Conservation (phyloP, 1,284 basidiomycete species). For the Grifola frondosa region DNA sequence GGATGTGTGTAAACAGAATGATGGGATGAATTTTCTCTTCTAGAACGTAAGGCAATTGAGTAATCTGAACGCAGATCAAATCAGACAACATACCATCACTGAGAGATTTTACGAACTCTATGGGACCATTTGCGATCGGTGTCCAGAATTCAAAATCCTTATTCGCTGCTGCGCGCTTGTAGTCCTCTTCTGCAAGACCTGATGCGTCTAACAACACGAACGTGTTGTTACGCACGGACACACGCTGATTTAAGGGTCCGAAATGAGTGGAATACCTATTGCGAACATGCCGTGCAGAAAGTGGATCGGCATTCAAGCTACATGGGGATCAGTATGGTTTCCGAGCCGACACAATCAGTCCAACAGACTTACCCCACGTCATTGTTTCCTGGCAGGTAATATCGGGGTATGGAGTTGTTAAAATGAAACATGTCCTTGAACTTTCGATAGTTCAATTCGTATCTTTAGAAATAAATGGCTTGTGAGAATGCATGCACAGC, state of each 20-base stretch:
- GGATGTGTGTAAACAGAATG: constrained; percentile 82
- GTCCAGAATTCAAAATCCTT: constrained; percentile 59
- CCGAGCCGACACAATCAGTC: constrained; percentile 18
- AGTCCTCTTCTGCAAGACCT: constrained; percentile 79
- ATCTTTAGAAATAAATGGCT: constrained; percentile 42
- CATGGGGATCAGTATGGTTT: neutral
- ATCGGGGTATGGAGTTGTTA: constrained; percentile 41
- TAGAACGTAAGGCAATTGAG: constrained; percentile 7
- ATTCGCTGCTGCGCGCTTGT: constrained; percentile 56
- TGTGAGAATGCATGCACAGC: constrained; percentile 13
- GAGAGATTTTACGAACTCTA: constrained; percentile 71
- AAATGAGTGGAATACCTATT: constrained; percentile 71
- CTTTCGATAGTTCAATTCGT: constrained; percentile 54
- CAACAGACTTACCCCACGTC: constrained; percentile 65
- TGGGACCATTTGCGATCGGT: constrained; percentile 56
- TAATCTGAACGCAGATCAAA: neutral
- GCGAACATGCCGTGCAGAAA: constrained; percentile 17
- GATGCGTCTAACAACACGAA: constrained; percentile 76
- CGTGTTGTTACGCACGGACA: constrained; percentile 68
- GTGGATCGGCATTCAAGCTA: constrained; percentile 25
- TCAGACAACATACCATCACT: constrained; percentile 40
- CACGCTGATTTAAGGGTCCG: constrained; percentile 54
- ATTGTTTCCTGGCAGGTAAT: constrained; percentile 84
- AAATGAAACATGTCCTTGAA: constrained; percentile 65
- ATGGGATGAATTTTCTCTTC: constrained; percentile 41